Base-by-base conservation (phyloP, 2,329 filamentous ascomycete genomes). In the Microdochium bolleyi region DNA sequence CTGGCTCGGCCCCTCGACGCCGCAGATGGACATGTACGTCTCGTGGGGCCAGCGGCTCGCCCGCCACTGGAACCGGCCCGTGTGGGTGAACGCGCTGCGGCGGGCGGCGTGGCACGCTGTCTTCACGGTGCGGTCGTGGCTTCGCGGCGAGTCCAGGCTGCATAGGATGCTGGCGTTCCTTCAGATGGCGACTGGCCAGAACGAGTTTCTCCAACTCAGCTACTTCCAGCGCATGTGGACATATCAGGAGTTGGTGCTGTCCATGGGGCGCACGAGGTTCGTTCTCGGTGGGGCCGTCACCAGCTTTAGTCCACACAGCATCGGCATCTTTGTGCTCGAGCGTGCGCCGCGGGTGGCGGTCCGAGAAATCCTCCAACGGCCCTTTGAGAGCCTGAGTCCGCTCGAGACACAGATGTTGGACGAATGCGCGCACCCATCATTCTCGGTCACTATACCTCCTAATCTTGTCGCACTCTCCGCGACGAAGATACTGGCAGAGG, bases 1-100 rank as follows among this genome's bases (percentile, higher is more conserved):
- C 21, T 58, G 53, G 21, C 48, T 58, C 1, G 56, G 56, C 14
- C 41, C 41, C 13, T 21, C 41, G 41, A 46, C 41, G 22, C 41
- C 41, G 14, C 34, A 19, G 11, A 38, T 46, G 9, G n/a, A 46
- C 22, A 19, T 7, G 22, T 46, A 46, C 41, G 7, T 8, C 41
- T 5, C 3, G 5, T 11, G 41, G 14, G 21, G 41, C 9, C 14
- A 22, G 7, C 16, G 41, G n/a, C 41, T 38, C 13, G 7, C 13
- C 16, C 13, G 3, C 7, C 7, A 38, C 13, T 14, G 5, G 11
- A 19, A 9, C 14, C 34, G 34, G 5, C 4, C 34, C 4, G 7
- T 19, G 11, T 19, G 4, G 30, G 30, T 8, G 8, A 34, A 34
- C 8, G 8, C 8, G 14, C 16, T 38, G 34, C 34, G 34, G 4